Evolutionary conservation across 192 early-diverging fungal genomes (phyloP).

Genomic region (Rhizophagus clarus): DNA sequence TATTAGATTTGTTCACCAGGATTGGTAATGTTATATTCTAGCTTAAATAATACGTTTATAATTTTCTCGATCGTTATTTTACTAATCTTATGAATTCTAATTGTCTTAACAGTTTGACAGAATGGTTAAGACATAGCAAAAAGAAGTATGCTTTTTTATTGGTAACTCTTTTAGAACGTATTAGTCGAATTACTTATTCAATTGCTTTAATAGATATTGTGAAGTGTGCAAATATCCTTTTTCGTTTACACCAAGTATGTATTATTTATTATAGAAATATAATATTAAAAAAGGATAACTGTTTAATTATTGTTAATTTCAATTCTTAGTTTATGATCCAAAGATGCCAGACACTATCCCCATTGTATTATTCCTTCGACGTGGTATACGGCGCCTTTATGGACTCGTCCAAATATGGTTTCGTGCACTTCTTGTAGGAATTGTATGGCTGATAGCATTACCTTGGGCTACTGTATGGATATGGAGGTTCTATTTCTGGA

Average conservation of each 20-base stretch:
- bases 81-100: constrained; percentile 12
- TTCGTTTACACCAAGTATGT: constrained; percentile 79
- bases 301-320: neutral
- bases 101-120: constrained; percentile 58
- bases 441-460: constrained; percentile 79
- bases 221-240: constrained; percentile 90
- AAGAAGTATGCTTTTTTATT: constrained; percentile 56
- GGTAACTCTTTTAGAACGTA: constrained; percentile 5
- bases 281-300: neutral
- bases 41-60: neutral
- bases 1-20: constrained; percentile 94
- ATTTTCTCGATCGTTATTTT: neutral
- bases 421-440: constrained; percentile 65
- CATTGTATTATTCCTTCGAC: constrained; percentile 57
- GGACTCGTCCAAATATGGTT: constrained; percentile 48
- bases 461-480: constrained; percentile 85
- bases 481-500: constrained; percentile 85
- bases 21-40: constrained; percentile 58
- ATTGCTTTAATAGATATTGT: constrained; percentile 62
- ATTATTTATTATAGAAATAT: neutral
- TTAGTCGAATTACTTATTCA: neutral
- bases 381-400: constrained; percentile 47
- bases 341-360: constrained; percentile 75
- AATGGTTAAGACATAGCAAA: constrained; percentile 83
- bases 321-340: constrained; percentile 57